Conservation (phyloP, 2,329 filamentous ascomycete genomes). For the Rutstroemia sp. region DNA sequence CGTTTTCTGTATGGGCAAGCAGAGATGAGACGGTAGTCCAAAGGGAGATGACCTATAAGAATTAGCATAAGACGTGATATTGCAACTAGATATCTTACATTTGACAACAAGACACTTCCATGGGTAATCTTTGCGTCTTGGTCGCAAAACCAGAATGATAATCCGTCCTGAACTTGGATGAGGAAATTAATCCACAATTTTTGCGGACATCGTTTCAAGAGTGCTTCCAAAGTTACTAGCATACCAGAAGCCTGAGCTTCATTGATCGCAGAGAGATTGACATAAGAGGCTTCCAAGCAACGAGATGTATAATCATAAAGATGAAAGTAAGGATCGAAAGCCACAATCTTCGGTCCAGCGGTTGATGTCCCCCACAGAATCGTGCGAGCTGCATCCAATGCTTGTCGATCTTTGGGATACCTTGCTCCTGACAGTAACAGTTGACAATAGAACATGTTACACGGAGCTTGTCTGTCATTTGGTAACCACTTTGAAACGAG, state of each 20-base stretch:
- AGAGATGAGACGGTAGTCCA: constrained; percentile 42
- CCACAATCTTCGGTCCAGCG: constrained; percentile 33
- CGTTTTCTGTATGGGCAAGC: constrained; percentile 29
- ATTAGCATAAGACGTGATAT: constrained; percentile 24
- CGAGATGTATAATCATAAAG: constrained; percentile 54
- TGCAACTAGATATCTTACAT: constrained; percentile 34
- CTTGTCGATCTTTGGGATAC: constrained; percentile 52
- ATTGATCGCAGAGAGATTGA: constrained; percentile 32
- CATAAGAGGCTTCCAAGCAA: constrained; percentile 46
- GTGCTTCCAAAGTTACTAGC: constrained; percentile 32
- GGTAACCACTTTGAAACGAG: constrained; percentile 35
- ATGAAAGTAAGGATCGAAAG: constrained; percentile 56
- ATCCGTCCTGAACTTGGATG: constrained; percentile 51
- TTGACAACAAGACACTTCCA: constrained; percentile 35
- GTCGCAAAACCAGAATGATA: constrained; percentile 60
- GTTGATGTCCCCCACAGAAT: constrained; percentile 56
- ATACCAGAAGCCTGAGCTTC: constrained; percentile 44
- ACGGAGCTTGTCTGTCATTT: constrained; percentile 7
- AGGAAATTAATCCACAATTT: constrained; percentile 35
- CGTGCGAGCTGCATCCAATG: constrained; percentile 57
- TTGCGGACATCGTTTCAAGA: constrained; percentile 34
- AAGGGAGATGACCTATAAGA: constrained; percentile 37
- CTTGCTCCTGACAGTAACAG: constrained; percentile 32
- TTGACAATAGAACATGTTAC: constrained; percentile 28
- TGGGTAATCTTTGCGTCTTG: constrained; percentile 35